Evolutionary conservation across 2,329 filamentous ascomycete species (phyloP).

Genomic region (Sporothrix mexicana): DNA sequence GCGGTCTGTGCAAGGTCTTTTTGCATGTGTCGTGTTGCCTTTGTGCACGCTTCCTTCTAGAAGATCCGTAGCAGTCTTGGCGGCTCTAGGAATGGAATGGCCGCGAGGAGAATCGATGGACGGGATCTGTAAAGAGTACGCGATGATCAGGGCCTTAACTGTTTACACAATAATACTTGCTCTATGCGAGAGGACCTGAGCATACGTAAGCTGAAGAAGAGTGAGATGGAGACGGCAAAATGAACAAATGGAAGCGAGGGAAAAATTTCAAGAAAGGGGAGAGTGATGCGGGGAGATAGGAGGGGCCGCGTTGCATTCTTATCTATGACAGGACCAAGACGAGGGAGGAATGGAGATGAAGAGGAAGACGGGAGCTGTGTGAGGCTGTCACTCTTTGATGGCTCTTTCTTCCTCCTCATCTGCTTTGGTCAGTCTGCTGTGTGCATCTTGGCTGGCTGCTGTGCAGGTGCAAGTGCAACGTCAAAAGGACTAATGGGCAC

Average conservation of each 20-base stretch:
- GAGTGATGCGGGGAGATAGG: constrained; percentile 4
- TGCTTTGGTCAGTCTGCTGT: neutral
- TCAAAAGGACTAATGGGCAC: neutral
- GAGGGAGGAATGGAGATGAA: neutral
- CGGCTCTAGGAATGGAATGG: neutral
- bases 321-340: neutral
- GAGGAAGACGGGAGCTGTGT: neutral
- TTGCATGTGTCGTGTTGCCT: neutral
- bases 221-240: neutral
- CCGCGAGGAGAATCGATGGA: neutral
- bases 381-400: neutral
- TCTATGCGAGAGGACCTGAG: neutral
- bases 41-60: neutral
- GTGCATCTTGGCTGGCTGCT: neutral
- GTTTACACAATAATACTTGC: too few species aligned
- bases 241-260: neutral
- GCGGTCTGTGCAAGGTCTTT: too few species aligned
- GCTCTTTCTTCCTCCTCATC: neutral
- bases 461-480: constrained; percentile 6
- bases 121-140: neutral
- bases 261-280: neutral
- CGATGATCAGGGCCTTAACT: neutral
- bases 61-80: constrained; percentile 5
- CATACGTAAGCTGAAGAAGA: neutral
- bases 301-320: constrained; percentile 21